Percentiles rank a stretch among this genome's conserved stretches.
Conservation (phyloP, 1,284 basidiomycete species). For the Singerocomus rubriflavus region DNA sequence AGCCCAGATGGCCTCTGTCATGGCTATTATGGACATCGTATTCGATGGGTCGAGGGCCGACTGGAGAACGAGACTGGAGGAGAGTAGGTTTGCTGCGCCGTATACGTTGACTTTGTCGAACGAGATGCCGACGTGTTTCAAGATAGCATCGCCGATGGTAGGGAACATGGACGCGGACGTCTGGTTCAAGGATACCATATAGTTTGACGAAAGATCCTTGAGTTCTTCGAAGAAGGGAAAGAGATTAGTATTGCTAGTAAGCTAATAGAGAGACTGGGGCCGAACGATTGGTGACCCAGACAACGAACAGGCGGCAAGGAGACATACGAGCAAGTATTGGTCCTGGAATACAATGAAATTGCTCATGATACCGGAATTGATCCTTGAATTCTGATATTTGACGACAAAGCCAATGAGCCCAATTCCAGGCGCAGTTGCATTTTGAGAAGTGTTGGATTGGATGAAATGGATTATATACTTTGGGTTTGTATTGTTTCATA, state of each 20-base stretch:
- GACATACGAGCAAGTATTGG: constrained; percentile 13
- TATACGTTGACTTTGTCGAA: constrained; percentile 3
- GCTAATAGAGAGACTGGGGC: constrained; percentile 8
- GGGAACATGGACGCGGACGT: constrained; percentile 9
- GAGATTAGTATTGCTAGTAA: too few relatives aligned
- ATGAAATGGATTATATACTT: too few relatives aligned
- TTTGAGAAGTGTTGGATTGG: too few relatives aligned
- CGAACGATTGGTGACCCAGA: not conserved
- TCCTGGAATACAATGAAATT: not conserved
- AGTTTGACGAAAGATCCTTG: constrained; percentile 6
- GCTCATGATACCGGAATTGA: constrained; percentile 4
- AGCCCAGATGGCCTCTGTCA: constrained; percentile 16
- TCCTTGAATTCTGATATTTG: constrained; percentile 16
- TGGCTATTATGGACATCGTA: constrained; percentile 4
- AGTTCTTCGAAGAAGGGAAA: constrained; percentile 18
- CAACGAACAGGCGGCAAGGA: not conserved
- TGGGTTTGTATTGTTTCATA: too few relatives aligned
- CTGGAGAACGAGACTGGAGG: constrained; percentile 17
- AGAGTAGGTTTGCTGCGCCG: constrained; percentile 5
- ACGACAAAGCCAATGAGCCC: constrained; percentile 14
- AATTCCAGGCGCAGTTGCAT: constrained; percentile 12
- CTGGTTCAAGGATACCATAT: constrained; percentile 7
- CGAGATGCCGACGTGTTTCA: constrained; percentile 1
- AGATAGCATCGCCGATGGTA: not conserved
- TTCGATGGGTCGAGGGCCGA: constrained; percentile 9